A percentile compares a stretch with the other conserved stretches of the same genome.
These are phyloP conservation scores for Solanum tarijense DNA, from an alignment of 257 asterid species.

Conservation along the genomic window DNA sequence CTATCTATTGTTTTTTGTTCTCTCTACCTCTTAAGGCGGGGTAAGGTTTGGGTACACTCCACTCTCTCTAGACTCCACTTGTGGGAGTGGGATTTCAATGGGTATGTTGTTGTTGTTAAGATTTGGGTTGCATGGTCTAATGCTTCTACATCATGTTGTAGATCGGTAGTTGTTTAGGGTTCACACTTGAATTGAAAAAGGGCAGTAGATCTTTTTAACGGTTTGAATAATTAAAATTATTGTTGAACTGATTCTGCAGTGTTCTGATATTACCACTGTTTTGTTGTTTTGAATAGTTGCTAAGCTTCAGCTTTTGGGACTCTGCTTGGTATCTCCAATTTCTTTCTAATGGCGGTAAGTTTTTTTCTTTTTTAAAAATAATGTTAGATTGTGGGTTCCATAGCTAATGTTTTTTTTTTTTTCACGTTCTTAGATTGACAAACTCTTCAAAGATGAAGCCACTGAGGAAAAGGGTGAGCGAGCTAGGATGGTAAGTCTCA, in stretches of 20 bases:
- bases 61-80: not conserved
- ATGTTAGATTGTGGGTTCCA: not conserved
- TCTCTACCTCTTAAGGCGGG: not conserved
- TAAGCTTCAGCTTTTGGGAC: not conserved
- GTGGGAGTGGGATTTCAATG: not conserved
- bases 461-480: constrained; percentile 95
- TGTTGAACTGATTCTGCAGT: not conserved
- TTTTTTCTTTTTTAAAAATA: rapidly evolving
- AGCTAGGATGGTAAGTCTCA: constrained; percentile 73
- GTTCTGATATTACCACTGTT: not conserved
- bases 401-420: not conserved
- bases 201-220: not conserved
- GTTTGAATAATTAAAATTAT: not conserved
- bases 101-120: not conserved
- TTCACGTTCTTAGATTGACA: constrained; percentile 29
- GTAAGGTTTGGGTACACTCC: not conserved
- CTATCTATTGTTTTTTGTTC: not conserved
- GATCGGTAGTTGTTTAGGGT: not conserved
- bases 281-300: not conserved
- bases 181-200: not conserved
- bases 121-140: not conserved
- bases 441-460: constrained; percentile 77
- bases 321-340: not conserved
- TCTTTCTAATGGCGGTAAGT: not conserved
- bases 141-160: not conserved